Conservation (phyloP, 257 asterid genomes). For the Mitragyna speciosa region DNA sequence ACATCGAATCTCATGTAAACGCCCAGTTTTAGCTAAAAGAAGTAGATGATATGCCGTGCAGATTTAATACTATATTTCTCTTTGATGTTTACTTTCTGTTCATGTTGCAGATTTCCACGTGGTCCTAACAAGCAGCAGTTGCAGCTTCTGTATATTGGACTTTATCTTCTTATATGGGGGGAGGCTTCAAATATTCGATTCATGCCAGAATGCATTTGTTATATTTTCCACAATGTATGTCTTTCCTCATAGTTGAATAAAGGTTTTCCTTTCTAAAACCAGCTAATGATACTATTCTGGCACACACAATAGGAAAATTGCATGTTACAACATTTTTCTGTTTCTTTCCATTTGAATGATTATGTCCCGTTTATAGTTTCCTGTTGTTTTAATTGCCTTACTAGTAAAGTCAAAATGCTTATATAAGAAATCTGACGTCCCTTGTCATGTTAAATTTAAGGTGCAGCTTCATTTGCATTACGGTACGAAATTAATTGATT, state of each 20-base stretch:
- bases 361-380: neutral
- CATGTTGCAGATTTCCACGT: slow-evolving; percentile 54
- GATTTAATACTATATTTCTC: neutral
- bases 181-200: slow-evolving; percentile 98
- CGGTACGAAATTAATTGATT: neutral
- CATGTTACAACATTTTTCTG: neutral
- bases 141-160: slow-evolving; percentile 90
- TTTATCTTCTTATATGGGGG: slow-evolving; percentile 98
- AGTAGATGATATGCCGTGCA: neutral
- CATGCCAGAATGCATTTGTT: slow-evolving; percentile 99
- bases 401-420: neutral
- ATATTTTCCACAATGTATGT: slow-evolving; percentile 86
- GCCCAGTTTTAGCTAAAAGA: slow-evolving; percentile 5
- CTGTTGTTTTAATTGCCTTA: neutral
- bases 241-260: neutral
- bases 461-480: neutral
- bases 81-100: slow-evolving; percentile 13
- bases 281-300: neutral
- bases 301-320: neutral
- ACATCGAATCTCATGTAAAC: slow-evolving; percentile 72
- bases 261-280: too few relatives aligned
- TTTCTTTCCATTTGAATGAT: neutral
- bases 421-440: neutral
- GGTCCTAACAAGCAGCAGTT: slow-evolving; percentile 68
- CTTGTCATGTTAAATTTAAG: neutral